Evolutionary conservation across 2,329 filamentous ascomycete genomes (phyloP), one percentile per base, ranked within the genome.

Genomic region (Alternaria incomplexa): DNA sequence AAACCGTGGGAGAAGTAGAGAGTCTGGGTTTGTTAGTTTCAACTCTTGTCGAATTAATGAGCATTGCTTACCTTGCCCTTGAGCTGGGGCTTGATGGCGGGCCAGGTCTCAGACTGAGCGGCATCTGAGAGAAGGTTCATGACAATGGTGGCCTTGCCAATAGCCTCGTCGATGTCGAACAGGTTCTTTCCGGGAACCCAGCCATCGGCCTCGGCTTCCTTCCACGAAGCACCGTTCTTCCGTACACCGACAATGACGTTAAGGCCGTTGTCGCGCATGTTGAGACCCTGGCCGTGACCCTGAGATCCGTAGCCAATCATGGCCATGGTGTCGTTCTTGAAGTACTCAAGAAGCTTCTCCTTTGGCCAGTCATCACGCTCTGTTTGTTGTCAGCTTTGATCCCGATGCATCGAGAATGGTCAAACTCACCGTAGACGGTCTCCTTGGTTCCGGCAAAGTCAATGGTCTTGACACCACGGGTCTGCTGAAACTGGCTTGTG

Each of bases 1-100:
- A 99, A 99, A 81, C 96, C 96, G 90, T 99, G 96, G 76, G 96
- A 98, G 90, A 99, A 99, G 91, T 99, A 99, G 76, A 99, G 93
- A 66, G 96, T 99, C 95, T 96, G 70, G 6, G 13, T 4, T 2
- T 6, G 51, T 75, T 56, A 75, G 67, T 17, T 9, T 40, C 23
- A 13, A 48, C 40, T 26, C 46, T 48, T 23, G 55, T 67, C 79
- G 66, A 9, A 79, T 73, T 53, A 54, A 44, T 43, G 32, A 65
- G 62, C 43, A 13, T 48, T 66, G 48, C 67, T 61, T 84, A 94
- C 93, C 92, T 99, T 99, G 87, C 93, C 96, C 92, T 98, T 95
- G 84, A 99, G 87, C 86, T 97, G 92, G 80, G 96, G 96, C 91
- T 97, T 98, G 85, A 99, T 96, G 77, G 90, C 87, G 79, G 96